phyloP scores from a whole-genome alignment of 495 filamentous ascomycete species.

The Aspergillus haitiensis region DNA sequence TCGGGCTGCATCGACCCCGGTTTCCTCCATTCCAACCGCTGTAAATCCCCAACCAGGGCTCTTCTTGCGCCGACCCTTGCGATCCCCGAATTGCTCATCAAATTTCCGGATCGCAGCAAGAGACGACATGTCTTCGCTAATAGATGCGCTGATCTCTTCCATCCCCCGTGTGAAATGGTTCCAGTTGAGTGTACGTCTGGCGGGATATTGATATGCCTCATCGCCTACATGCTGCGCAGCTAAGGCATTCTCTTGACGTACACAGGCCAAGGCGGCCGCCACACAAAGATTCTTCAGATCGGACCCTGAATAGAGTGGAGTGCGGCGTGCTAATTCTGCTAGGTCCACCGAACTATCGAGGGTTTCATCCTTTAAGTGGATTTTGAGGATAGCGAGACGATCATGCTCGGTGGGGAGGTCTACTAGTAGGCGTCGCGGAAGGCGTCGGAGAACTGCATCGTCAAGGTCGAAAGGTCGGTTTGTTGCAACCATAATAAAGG shows the following conservation, averaged over 20 bases:
- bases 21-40: slow-evolving; percentile 28
- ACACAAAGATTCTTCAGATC: slow-evolving; percentile 95
- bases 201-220: slow-evolving; percentile 59
- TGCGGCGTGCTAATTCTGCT: slow-evolving; percentile 66
- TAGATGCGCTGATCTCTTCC: slow-evolving; percentile 87
- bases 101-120: slow-evolving; percentile 88
- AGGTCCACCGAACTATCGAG: slow-evolving; percentile 71
- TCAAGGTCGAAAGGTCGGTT: slow-evolving; percentile 95
- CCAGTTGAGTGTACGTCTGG: slow-evolving; percentile 62
- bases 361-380: slow-evolving; percentile 78
- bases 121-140: slow-evolving; percentile 90
- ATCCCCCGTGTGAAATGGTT: slow-evolving; percentile 83
- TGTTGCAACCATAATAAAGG: slow-evolving; percentile 99
- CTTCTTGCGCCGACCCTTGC: slow-evolving; percentile 70
- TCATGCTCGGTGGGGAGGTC: slow-evolving; percentile 82
- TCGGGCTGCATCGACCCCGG: slow-evolving; percentile 35
- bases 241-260: slow-evolving; percentile 75
- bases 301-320: slow-evolving; percentile 92
- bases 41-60: slow-evolving; percentile 47
- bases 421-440: slow-evolving; percentile 82
- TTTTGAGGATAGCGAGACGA: slow-evolving; percentile 73
- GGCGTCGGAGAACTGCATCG: slow-evolving; percentile 80
- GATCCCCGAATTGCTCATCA: slow-evolving; percentile 93
- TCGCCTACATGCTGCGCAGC: slow-evolving; percentile 53
- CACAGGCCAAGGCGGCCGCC: slow-evolving; percentile 83